Conservation (phyloP, 163 green algal genomes). For the Trebouxia gelatinosa region DNA sequence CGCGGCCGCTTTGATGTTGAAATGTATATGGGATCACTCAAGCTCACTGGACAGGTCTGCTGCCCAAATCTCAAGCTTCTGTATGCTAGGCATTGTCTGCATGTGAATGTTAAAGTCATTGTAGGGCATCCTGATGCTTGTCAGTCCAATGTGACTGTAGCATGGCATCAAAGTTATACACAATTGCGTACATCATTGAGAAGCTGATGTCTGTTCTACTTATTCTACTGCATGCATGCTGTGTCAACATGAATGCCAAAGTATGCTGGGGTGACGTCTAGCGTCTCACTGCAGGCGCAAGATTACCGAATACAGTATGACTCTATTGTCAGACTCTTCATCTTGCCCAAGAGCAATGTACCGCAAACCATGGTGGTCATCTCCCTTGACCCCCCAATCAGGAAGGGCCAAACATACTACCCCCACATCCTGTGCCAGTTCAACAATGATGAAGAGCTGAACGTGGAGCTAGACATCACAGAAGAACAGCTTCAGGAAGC, state of each 20-base stretch:
- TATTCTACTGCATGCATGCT: too few species aligned
- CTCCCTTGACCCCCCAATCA: slow-evolving; percentile 90
- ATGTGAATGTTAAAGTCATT: background rate
- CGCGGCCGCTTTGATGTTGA: slow-evolving; percentile 85
- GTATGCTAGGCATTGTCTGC: too few species aligned
- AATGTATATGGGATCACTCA: slow-evolving; percentile 75
- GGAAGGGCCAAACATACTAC: slow-evolving; percentile 95
- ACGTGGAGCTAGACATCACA: slow-evolving; percentile 77
- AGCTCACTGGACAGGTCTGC: slow-evolving; percentile 75
- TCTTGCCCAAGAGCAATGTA: slow-evolving; percentile 87
- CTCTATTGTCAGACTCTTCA: slow-evolving; percentile 86
- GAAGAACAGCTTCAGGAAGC: slow-evolving; percentile 77
- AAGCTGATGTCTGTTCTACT: too few species aligned
- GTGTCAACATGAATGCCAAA: too few species aligned
- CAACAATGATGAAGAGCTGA: slow-evolving; percentile 68
- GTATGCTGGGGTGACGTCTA: too few species aligned
- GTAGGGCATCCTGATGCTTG: too few species aligned
- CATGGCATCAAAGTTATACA: too few species aligned
- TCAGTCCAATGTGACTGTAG: too few species aligned
- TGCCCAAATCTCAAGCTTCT: too few species aligned
- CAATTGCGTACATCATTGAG: too few species aligned
- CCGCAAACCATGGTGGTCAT: slow-evolving; percentile 90
- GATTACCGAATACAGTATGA: slow-evolving; percentile 88
- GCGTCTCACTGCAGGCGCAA: too few species aligned
- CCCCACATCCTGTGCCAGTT: slow-evolving; percentile 89